These are phyloP conservation scores for Boletus holoroseus DNA, from an alignment of 1,284 basidiomycete genomes.

Conservation along the genomic window DNA sequence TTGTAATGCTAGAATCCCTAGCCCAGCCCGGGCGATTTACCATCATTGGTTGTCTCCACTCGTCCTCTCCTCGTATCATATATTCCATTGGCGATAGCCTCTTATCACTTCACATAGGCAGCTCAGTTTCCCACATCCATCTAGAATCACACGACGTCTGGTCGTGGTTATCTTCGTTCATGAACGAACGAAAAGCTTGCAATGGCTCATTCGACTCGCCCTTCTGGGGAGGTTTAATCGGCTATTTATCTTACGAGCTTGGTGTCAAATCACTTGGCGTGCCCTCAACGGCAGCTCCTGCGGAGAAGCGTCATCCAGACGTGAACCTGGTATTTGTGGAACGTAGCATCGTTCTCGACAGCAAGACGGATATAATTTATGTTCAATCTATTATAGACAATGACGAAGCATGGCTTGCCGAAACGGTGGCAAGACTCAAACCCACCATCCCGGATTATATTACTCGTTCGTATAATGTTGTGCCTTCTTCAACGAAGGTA, in stretches of 20 bases:
- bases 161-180: constrained; percentile 68
- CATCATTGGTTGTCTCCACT: constrained; percentile 56
- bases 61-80: constrained; percentile 51
- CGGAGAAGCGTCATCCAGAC: constrained; percentile 49
- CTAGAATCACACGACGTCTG: constrained; percentile 52
- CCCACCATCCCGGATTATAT: constrained; percentile 27
- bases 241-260: constrained; percentile 69
- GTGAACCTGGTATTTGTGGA: constrained; percentile 70
- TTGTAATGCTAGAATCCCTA: constrained; percentile 69
- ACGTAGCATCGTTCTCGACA: constrained; percentile 68
- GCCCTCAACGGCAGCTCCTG: constrained; percentile 27
- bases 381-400: constrained; percentile 58
- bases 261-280: constrained; percentile 54
- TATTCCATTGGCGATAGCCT: constrained; percentile 49
- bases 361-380: constrained; percentile 42
- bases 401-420: constrained; percentile 56
- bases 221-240: constrained; percentile 76
- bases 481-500: constrained; percentile 23
- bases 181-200: constrained; percentile 44
- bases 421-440: constrained; percentile 31
- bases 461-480: constrained; percentile 20
- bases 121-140: constrained; percentile 30
- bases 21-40: constrained; percentile 67
- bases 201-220: constrained; percentile 51
- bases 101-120: constrained; percentile 40